A percentile compares a stretch with the other conserved stretches of the same genome.
Conservation (phyloP, 129 eudicot species). For the Centrapalus pauciflorus region DNA sequence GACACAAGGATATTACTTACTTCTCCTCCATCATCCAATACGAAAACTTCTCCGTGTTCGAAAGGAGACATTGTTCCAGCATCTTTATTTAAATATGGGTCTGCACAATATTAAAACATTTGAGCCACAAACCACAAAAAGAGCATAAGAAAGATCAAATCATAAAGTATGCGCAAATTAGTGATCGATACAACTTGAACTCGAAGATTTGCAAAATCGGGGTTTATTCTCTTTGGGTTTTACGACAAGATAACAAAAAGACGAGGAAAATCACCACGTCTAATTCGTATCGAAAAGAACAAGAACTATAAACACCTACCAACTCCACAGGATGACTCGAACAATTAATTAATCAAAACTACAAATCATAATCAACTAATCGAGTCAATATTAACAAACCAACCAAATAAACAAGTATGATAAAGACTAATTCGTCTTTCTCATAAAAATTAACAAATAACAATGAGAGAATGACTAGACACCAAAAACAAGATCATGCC, state of each 20-base stretch:
- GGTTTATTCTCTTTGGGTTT: background rate
- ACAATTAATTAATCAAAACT: slow-evolving; percentile 7
- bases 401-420: background rate
- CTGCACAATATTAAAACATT: slow-evolving; percentile 31
- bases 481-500: slow-evolving; percentile 20
- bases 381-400: slow-evolving; percentile 13
- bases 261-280: background rate
- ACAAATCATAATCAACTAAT: slow-evolving; percentile 15
- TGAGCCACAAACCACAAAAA: background rate
- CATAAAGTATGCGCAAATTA: background rate
- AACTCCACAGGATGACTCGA: background rate
- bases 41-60: slow-evolving; percentile 97
- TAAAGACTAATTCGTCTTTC: slow-evolving; percentile 24
- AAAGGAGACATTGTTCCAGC: slow-evolving; percentile 99
- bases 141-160: background rate
- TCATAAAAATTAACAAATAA: slow-evolving; percentile 29
- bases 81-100: slow-evolving; percentile 93
- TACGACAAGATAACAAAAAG: background rate
- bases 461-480: slow-evolving; percentile 20
- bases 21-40: slow-evolving; percentile 98
- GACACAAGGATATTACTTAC: slow-evolving; percentile 30
- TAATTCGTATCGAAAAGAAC: background rate
- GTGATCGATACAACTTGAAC: background rate
- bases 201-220: background rate
- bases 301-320: slow-evolving; percentile 6